phyloP scores from a whole-genome alignment of 805 yeast genomes.

The Ogataea dorogensis region DNA sequence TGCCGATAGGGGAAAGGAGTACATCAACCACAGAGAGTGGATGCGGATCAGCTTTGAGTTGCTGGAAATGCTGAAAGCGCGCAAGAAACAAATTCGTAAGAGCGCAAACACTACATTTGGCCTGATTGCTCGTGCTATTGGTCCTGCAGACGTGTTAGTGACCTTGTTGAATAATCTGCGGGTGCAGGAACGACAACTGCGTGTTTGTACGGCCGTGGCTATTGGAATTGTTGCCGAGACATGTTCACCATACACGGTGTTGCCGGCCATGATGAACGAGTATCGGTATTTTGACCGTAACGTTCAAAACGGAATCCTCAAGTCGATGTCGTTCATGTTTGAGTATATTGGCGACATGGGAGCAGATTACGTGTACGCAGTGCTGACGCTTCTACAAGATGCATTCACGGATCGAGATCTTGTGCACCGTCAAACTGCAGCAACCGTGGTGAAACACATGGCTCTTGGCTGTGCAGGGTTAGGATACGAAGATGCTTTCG shows the following conservation, averaged over 20 bases:
- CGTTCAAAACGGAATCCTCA: slow-evolving; percentile 93
- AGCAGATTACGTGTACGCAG: slow-evolving; percentile 76
- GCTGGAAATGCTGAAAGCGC: slow-evolving; percentile 82
- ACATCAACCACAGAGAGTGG: slow-evolving; percentile 92
- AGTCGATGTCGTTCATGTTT: slow-evolving; percentile 85
- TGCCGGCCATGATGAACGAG: slow-evolving; percentile 95
- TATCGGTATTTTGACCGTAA: slow-evolving; percentile 88
- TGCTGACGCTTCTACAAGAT: slow-evolving; percentile 78
- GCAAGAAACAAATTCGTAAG: slow-evolving; percentile 69
- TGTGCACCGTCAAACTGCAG: slow-evolving; percentile 94
- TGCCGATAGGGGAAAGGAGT: slow-evolving; percentile 77
- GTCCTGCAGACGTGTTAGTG: slow-evolving; percentile 91
- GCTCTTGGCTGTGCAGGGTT: slow-evolving; percentile 75
- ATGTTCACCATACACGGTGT: slow-evolving; percentile 87
- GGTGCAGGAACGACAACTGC: slow-evolving; percentile 92
- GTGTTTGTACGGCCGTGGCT: slow-evolving; percentile 98
- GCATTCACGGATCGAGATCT: slow-evolving; percentile 88
- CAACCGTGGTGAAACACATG: slow-evolving; percentile 79
- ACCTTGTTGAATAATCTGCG: slow-evolving; percentile 79
- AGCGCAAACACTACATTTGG: slow-evolving; percentile 94
- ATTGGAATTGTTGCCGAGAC: slow-evolving; percentile 94
- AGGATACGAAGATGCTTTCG: slow-evolving; percentile 77
- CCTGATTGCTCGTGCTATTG: slow-evolving; percentile 83
- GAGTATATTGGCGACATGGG: slow-evolving; percentile 86
- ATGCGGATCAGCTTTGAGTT: slow-evolving; percentile 92